Conservation (phyloP, 345 rosid species). For the Eucalyptus tenuipes region DNA sequence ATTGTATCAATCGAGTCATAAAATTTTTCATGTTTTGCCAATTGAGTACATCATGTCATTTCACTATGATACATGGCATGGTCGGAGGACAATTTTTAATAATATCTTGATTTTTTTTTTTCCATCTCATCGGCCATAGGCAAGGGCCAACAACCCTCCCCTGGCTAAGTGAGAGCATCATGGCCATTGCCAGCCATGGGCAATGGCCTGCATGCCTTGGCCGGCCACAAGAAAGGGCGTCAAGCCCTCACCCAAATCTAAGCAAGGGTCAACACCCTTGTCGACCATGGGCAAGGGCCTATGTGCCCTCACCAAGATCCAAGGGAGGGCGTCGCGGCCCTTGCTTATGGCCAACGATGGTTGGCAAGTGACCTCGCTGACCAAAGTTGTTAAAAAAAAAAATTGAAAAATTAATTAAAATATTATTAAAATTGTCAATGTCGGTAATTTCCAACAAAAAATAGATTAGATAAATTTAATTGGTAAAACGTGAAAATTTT, state of each 20-base stretch:
- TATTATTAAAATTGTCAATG: too few relatives aligned
- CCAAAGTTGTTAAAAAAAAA: too few relatives aligned
- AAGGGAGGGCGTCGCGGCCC: accelerated
- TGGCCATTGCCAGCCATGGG: background rate
- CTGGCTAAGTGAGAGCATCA: background rate
- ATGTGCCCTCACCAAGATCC: background rate
- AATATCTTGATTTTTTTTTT: too few relatives aligned
- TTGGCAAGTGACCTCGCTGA: background rate
- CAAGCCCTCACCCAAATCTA: background rate
- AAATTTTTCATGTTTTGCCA: too few relatives aligned
- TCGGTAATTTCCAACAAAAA: too few relatives aligned
- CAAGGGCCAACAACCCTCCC: background rate
- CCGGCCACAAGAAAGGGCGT: background rate
- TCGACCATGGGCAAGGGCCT: accelerated
- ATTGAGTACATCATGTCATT: background rate
- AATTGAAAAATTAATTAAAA: too few relatives aligned
- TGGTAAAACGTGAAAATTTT: accelerated
- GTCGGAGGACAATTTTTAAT: accelerated
- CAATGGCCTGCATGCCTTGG: background rate
- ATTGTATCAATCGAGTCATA: too few relatives aligned
- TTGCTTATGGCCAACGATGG: background rate
- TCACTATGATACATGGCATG: too few relatives aligned
- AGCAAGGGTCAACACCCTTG: background rate
- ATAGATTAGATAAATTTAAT: too few relatives aligned
- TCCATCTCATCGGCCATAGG: background rate